phyloP scores from a whole-genome alignment of 2,329 filamentous ascomycete genomes.

The Verticillium klebahnii region DNA sequence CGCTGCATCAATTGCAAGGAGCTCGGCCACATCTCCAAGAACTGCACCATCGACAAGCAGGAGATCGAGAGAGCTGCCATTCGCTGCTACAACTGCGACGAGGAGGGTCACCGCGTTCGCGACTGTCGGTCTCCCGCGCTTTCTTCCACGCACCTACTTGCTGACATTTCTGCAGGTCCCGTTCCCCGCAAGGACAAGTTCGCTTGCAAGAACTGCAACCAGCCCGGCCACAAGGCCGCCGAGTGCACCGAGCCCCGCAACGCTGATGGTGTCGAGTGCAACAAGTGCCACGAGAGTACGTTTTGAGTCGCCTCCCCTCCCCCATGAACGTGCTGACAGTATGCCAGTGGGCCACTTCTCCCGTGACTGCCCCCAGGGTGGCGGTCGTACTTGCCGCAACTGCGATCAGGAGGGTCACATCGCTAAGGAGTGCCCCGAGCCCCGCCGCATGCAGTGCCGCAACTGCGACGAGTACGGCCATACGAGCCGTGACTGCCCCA shows the following conservation, averaged over 20 bases:
- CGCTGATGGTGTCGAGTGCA: conserved; percentile 59
- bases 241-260: conserved; percentile 58
- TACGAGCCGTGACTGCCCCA: conserved; percentile 56
- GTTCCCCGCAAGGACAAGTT: conserved; percentile 58
- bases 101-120: conserved; percentile 60
- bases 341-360: conserved; percentile 54
- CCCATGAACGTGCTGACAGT: background rate
- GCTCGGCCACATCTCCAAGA: conserved; percentile 57
- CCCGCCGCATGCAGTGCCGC: conserved; percentile 48
- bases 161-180: conserved; percentile 36
- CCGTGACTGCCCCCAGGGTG: conserved; percentile 61
- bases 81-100: conserved; percentile 61
- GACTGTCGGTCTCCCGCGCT: conserved; percentile 51
- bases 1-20: conserved; percentile 62
- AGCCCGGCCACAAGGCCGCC: conserved; percentile 44
- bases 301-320: conserved; percentile 3
- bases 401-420: conserved; percentile 60
- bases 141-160: background rate
- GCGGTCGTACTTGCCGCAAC: conserved; percentile 52
- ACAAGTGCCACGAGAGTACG: conserved; percentile 59
- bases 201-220: conserved; percentile 64
- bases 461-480: conserved; percentile 59
- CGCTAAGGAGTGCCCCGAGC: conserved; percentile 44
- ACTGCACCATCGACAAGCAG: conserved; percentile 53
- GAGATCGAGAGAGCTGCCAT: conserved; percentile 44